These are phyloP conservation scores for Capsella rubella DNA, from an alignment of 441 rosid genomes.

Conservation along the genomic window DNA sequence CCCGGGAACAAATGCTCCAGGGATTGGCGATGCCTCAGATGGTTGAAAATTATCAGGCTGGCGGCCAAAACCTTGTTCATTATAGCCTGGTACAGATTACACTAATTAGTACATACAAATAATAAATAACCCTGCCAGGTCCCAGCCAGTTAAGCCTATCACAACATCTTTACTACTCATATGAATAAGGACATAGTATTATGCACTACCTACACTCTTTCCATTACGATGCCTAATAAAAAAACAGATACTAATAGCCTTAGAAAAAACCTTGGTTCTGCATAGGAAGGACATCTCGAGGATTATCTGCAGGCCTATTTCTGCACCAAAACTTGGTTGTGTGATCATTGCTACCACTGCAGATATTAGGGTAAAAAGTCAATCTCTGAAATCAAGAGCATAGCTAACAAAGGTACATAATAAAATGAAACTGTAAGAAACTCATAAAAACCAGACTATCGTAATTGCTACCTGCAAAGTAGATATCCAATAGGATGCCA, in stretches of 20 bases:
- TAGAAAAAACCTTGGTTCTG: conserved; percentile 75
- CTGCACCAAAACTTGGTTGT: conserved; percentile 98
- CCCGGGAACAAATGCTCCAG: conserved; percentile 86
- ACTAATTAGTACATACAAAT: conserved; percentile 20
- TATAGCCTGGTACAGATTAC: conserved; percentile 66
- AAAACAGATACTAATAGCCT: conserved; percentile 3
- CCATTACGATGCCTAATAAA: not conserved
- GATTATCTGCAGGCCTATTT: conserved; percentile 95
- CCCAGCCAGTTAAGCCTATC: conserved; percentile 21
- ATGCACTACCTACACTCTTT: conserved; percentile 17
- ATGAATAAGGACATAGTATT: conserved; percentile 11
- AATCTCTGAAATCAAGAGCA: conserved; percentile 25
- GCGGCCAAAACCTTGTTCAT: conserved; percentile 82
- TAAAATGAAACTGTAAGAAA: conserved; percentile 14
- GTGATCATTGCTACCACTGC: conserved; percentile 98
- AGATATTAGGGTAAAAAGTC: conserved; percentile 43
- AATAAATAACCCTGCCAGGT: not conserved
- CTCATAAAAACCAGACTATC: conserved; percentile 11
- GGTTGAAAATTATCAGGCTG: conserved; percentile 74
- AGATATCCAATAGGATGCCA: conserved; percentile 99
- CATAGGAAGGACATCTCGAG: conserved; percentile 78
- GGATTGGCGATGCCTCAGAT: conserved; percentile 76
- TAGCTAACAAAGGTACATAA: conserved; percentile 5
- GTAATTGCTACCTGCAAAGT: conserved; percentile 80
- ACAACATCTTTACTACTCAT: conserved; percentile 23